Conservation (phyloP, 2,329 filamentous ascomycete genomes). For the Sporothrix phasma region DNA sequence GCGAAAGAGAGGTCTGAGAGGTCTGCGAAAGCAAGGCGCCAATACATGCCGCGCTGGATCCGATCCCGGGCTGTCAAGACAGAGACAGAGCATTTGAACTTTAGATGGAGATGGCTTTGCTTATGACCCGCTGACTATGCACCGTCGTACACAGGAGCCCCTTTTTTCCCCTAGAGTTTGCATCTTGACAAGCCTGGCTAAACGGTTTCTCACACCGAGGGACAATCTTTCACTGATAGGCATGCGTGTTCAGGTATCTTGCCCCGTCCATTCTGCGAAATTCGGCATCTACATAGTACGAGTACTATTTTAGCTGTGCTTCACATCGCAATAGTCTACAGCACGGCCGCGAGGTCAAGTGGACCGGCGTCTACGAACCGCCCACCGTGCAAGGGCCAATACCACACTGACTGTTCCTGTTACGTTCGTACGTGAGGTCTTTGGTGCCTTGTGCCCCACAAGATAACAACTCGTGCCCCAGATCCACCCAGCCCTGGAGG, state of each 20-base stretch:
- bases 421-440: not conserved
- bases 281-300: not conserved
- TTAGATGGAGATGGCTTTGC: too few relatives aligned
- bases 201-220: not conserved
- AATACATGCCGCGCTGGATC: not conserved
- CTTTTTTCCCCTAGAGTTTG: not conserved
- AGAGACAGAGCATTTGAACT: too few relatives aligned
- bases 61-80: not conserved
- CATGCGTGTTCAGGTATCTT: not conserved
- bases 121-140: too few relatives aligned
- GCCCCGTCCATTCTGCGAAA: not conserved
- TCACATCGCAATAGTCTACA: not conserved
- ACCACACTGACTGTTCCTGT: not conserved
- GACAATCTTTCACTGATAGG: too few relatives aligned
- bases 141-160: not conserved
- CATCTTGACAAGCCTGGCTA: not conserved
- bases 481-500: not conserved
- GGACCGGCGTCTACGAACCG: too few relatives aligned
- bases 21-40: not conserved
- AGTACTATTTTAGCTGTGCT: not conserved
- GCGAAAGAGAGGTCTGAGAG: not conserved
- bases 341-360: too few relatives aligned
- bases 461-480: not conserved
- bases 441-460: not conserved
- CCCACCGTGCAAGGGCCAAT: too few relatives aligned